These are phyloP conservation scores for Boletus vermiculosoides DNA, from an alignment of 768 basidiomycete genomes.

Conservation along the genomic window DNA sequence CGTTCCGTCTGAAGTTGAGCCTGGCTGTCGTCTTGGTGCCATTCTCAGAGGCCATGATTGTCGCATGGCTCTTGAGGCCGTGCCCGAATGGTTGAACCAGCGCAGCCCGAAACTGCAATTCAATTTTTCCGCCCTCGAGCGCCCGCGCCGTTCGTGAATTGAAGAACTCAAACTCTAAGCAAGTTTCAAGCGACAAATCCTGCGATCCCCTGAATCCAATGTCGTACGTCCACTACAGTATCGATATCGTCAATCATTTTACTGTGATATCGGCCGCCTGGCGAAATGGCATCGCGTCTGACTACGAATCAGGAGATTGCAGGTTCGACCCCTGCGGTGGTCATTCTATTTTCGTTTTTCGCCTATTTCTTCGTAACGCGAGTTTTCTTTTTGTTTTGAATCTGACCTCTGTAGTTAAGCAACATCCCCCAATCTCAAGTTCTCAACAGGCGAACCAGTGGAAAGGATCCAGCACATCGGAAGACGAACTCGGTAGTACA, in stretches of 20 bases:
- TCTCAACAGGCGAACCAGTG: too few relatives aligned
- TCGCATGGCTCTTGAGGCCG: too few relatives aligned
- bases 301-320: conserved; percentile 89
- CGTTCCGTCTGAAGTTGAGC: not conserved
- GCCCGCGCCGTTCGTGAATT: not conserved
- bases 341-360: conserved; percentile 8
- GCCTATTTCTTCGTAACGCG: too few relatives aligned
- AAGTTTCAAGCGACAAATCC: not conserved
- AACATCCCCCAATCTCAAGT: too few relatives aligned
- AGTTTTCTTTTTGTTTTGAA: too few relatives aligned
- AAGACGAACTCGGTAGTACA: too few relatives aligned
- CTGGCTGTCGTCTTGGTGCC: too few relatives aligned
- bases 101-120: not conserved
- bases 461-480: too few relatives aligned
- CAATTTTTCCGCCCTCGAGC: not conserved
- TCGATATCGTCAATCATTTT: not conserved
- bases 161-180: not conserved
- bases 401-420: too few relatives aligned
- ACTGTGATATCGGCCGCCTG: conserved; percentile 57
- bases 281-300: conserved; percentile 95
- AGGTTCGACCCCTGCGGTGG: conserved; percentile 77
- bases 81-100: not conserved
- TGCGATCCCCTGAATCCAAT: too few relatives aligned
- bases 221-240: not conserved
- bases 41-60: too few relatives aligned